Evolutionary conservation across 352 stramenopile genomes (phyloP), one percentile per base, ranked within the genome.

Genomic region (Phytophthora crassamura): DNA sequence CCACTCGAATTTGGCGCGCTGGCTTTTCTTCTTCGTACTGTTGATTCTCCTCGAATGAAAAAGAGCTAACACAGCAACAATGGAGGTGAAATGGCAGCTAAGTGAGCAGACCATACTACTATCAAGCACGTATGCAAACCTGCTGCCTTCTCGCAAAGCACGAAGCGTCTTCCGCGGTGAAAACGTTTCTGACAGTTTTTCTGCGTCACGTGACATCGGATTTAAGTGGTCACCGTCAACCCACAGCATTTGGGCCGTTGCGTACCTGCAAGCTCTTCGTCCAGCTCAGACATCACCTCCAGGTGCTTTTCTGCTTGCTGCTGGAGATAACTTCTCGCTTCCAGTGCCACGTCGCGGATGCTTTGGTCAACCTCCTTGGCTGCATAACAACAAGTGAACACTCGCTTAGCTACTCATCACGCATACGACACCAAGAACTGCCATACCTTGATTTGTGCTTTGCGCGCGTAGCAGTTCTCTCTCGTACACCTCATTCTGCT

Each of bases 401-500:
- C 39, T 54, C 38, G 33, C 34, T 5, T 43, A 4, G 40, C 48
- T 34, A 10, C 14, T 15, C 10, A 43, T 22, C 28, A 54, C n/a
- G 4, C 28, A 52, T 12, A 35, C 12, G 22, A 4, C 22, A 28
- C 6, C 38, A 30, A 22, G n/a, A 20, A 16, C 12, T 41, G 3
- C 3, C 20, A 38, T 18, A 90, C 84, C 72, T 79, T 90, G 75
- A 15, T 74, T 69, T 2, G 53, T 56, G 43, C 64, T 86, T 40
- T 92, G 81, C 7, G 65, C 78, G 6, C 85, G 81, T 42, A 91
- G 28, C 1, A 91, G 40, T 18, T 90, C 73, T 22, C 86, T 73
- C 51, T 91, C 84, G 32, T 81, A 87, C 11, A 76, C 68, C 60
- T 94, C 86, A 41, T 93, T 93, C 30, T 89, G 85, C 56, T 90